A percentile compares a stretch with the other conserved stretches of the same genome.
phyloP scores from a whole-genome alignment of 192 early-diverging fungal species.

The Dimargaris xerosporica region DNA sequence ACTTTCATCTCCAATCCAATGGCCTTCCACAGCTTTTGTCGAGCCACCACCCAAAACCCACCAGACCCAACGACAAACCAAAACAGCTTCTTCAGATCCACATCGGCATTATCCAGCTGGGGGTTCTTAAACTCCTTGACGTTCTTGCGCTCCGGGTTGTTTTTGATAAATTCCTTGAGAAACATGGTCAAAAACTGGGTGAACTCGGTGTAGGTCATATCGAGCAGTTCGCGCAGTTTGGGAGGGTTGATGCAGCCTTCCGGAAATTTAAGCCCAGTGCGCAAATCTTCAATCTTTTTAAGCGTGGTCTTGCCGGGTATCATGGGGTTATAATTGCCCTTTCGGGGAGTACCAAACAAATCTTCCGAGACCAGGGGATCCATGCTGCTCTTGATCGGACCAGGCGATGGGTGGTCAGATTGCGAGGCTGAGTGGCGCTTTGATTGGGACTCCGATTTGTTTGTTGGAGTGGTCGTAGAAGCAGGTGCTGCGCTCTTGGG shows the following conservation, averaged over 20 bases:
- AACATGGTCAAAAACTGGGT: not conserved
- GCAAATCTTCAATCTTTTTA: slow-evolving; percentile 1
- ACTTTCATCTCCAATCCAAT: slow-evolving; percentile 5
- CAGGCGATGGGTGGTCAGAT: not conserved
- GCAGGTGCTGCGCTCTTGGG: not conserved
- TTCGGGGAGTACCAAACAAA: not conserved
- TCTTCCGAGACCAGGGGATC: not conserved
- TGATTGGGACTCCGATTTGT: not conserved
- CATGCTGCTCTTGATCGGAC: not conserved
- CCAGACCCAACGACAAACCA: slow-evolving; percentile 7
- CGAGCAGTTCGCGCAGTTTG: not conserved
- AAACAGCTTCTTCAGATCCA: slow-evolving; percentile 4
- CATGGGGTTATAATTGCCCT: slow-evolving; percentile 5
- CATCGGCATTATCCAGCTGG: slow-evolving; percentile 8
- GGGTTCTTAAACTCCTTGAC: slow-evolving; percentile 10
- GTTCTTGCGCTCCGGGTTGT: slow-evolving; percentile 3
- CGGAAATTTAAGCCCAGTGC: not conserved
- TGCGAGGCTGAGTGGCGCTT: no score
- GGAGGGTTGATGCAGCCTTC: slow-evolving; percentile 1
- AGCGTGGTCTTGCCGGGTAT: slow-evolving; percentile 6
- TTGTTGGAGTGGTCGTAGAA: not conserved
- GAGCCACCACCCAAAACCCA: not conserved
- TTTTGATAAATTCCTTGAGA: not conserved
- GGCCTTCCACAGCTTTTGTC: slow-evolving; percentile 8
- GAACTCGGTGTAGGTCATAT: slow-evolving; percentile 3